Conservation (phyloP, 2,329 filamentous ascomycete genomes). For the Tetracladium maxilliforme region DNA sequence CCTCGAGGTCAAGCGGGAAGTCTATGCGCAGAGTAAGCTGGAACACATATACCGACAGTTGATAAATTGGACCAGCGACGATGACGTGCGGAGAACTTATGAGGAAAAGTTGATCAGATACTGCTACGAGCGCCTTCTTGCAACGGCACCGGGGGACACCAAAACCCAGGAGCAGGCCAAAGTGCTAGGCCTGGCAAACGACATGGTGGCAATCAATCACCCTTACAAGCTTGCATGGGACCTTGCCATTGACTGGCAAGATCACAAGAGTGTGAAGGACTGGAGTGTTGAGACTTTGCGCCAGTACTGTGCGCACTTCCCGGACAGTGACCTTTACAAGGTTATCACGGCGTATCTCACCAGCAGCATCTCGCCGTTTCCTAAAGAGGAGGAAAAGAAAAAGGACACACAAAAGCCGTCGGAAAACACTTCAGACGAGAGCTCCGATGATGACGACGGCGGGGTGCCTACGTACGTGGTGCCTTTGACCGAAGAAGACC, state of each 20-base stretch:
- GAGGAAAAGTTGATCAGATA: slow-evolving; percentile 83
- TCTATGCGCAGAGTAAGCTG: slow-evolving; percentile 62
- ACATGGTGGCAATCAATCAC: slow-evolving; percentile 94
- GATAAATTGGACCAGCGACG: slow-evolving; percentile 82
- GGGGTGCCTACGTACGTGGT: slow-evolving; percentile 33
- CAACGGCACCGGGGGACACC: slow-evolving; percentile 42
- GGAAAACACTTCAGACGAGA: slow-evolving; percentile 29
- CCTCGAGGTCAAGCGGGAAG: slow-evolving; percentile 72
- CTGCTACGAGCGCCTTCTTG: slow-evolving; percentile 63
- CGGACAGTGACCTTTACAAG: slow-evolving; percentile 67
- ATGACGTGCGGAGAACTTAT: slow-evolving; percentile 67
- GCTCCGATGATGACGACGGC: slow-evolving; percentile 39
- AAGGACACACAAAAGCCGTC: slow-evolving; percentile 9
- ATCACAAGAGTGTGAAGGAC: slow-evolving; percentile 57
- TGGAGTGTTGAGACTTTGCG: slow-evolving; percentile 67
- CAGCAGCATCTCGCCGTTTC: slow-evolving; percentile 72
- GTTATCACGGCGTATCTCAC: slow-evolving; percentile 71
- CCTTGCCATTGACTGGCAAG: slow-evolving; percentile 78
- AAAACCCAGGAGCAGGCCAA: slow-evolving; percentile 60
- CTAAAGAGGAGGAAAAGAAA: slow-evolving; percentile 21
- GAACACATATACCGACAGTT: slow-evolving; percentile 68
- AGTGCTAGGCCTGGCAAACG: slow-evolving; percentile 64
- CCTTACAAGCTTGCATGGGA: slow-evolving; percentile 85
- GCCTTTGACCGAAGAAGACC: slow-evolving; percentile 60
- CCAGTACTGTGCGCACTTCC: slow-evolving; percentile 74